Conservation (phyloP, 2,329 filamentous ascomycete genomes). For the Phyllosticta citriasiana region DNA sequence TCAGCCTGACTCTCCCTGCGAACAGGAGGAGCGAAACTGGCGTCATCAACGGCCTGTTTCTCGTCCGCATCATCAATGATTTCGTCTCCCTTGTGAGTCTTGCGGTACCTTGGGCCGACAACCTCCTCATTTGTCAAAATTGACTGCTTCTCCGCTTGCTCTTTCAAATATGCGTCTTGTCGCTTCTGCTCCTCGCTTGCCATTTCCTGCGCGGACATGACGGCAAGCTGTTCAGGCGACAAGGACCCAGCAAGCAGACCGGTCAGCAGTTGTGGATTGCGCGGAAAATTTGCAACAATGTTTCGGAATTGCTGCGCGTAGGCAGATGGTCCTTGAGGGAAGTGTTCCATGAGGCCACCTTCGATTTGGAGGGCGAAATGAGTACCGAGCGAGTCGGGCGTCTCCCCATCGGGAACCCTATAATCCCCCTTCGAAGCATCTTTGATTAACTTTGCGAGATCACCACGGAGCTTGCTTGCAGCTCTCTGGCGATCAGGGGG, state of each 20-base stretch:
- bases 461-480: conserved; percentile 61
- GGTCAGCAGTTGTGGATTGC: conserved; percentile 68
- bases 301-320: conserved; percentile 61
- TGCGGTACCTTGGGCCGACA: conserved; percentile 50
- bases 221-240: conserved; percentile 65
- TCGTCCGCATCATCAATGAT: conserved; percentile 25
- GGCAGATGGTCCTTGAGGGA: conserved; percentile 40
- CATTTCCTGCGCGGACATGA: conserved; percentile 84
- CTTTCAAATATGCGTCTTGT: conserved; percentile 66
- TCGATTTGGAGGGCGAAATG: conserved; percentile 71
- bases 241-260: conserved; percentile 65
- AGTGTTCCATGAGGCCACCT: conserved; percentile 50
- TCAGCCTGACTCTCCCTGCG: conserved; percentile 18
- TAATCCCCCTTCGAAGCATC: conserved; percentile 51
- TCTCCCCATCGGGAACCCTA: conserved; percentile 51
- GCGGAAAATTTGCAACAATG: conserved; percentile 79
- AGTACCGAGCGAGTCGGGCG: conserved; percentile 55
- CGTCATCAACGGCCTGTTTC: conserved; percentile 32
- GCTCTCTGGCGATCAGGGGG: conserved; percentile 59
- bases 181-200: conserved; percentile 81
- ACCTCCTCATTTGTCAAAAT: conserved; percentile 67
- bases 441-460: conserved; percentile 57
- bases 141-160: conserved; percentile 70
- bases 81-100: conserved; percentile 7
- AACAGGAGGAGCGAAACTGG: conserved; percentile 34